phyloP scores from a whole-genome alignment of 176 grass and related monocot genomes.

The Oryza officinalis region DNA sequence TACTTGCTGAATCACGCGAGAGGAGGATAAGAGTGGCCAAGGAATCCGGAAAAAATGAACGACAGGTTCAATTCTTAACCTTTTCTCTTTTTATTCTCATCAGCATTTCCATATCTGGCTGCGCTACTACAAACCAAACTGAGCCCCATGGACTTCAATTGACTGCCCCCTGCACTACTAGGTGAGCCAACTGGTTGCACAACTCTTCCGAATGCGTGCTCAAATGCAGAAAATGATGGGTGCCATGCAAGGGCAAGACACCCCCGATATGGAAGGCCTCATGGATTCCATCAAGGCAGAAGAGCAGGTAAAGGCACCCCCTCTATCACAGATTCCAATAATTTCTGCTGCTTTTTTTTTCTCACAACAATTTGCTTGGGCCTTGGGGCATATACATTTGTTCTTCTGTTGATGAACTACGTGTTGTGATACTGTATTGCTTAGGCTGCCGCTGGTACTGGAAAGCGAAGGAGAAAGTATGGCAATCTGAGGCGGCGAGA shows the following conservation, averaged over 20 bases:
- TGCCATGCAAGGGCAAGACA: conserved; percentile 83
- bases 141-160: not conserved
- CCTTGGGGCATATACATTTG: not conserved
- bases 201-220: conserved; percentile 87
- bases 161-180: conserved; percentile 28
- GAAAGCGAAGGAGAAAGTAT: conserved; percentile 46
- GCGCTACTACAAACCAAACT: not conserved
- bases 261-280: conserved; percentile 65
- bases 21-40: conserved; percentile 75
- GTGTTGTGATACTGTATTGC: not conserved
- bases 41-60: conserved; percentile 86
- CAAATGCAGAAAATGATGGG: conserved; percentile 98
- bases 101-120: not conserved
- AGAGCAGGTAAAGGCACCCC: conserved; percentile 56
- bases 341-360: not conserved
- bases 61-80: conserved; percentile 54
- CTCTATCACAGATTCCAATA: not conserved
- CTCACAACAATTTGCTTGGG: not conserved
- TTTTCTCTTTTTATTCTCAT: not conserved
- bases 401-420: conserved; percentile 2
- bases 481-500: conserved; percentile 53
- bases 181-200: conserved; percentile 90
- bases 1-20: conserved; percentile 82
- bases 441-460: conserved; percentile 37
- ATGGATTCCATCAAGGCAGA: conserved; percentile 78